These are phyloP conservation scores for Limnomonas spitsbergensis DNA, from an alignment of 139 green algal genomes.

Conservation along the genomic window DNA sequence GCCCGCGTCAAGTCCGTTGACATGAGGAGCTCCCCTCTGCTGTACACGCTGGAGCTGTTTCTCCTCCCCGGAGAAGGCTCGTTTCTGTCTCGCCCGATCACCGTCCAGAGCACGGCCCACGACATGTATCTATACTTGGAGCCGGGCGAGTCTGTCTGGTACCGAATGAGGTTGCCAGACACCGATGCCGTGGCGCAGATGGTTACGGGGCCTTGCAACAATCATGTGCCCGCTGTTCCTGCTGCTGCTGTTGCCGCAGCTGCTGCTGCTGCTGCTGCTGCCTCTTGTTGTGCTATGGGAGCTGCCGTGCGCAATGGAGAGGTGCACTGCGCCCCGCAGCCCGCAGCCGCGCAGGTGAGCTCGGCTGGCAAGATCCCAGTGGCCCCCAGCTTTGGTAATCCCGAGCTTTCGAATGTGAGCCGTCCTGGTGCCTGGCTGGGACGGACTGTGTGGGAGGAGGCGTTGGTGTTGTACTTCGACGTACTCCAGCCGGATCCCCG, in stretches of 20 bases:
- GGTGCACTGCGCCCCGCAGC: background rate
- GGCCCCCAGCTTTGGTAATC: too few relatives aligned
- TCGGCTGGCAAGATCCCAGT: too few relatives aligned
- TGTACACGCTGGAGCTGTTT: background rate
- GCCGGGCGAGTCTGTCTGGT: background rate
- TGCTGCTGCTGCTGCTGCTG: too few relatives aligned
- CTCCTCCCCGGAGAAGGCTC: background rate
- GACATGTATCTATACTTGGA: slow-evolving; percentile 1
- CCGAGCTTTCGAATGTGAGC: background rate
- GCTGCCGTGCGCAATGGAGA: background rate
- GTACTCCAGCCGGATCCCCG: background rate
- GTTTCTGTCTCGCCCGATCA: background rate
- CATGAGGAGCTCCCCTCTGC: background rate
- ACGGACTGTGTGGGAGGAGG: slow-evolving; percentile 3
- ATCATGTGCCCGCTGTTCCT: background rate
- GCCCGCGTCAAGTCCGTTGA: background rate
- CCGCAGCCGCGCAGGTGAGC: background rate
- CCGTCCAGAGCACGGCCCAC: background rate
- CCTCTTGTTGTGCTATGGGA: background rate
- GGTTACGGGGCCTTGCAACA: background rate
- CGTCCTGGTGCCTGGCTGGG: background rate
- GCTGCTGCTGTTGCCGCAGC: background rate
- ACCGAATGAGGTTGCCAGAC: background rate
- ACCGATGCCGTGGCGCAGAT: background rate
- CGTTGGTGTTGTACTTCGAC: slow-evolving; percentile 3